Evolutionary conservation across 257 asterid genomes (phyloP), one percentile per base, ranked within the genome.

Genomic region (Plantago ovata): DNA sequence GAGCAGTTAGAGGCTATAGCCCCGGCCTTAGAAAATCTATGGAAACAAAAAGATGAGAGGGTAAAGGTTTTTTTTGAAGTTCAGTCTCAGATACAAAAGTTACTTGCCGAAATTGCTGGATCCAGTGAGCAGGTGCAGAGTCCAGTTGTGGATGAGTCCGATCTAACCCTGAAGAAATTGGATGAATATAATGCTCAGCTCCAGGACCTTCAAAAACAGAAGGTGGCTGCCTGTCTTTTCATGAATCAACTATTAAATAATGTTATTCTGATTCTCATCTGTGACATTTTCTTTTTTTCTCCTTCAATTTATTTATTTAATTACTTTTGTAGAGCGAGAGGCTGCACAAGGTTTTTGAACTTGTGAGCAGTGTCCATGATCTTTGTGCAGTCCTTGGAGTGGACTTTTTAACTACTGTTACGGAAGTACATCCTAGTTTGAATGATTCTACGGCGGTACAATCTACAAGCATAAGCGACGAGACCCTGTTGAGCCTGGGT

Each of bases 1-100:
- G 97, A 94, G 69, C 99, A 94, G 72, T 94, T 94, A 53, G 93
- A 73, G 60, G 94, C 89, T 62, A 84, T 89, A 67, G 94, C 95
- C 58, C 99, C 97, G 11, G 79, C 84, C 20, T 62, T 89, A 77
- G 84, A 82, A 61, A 76, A 77, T 51, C 68, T 79, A 49, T 77
- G 82, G 86, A 66, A 73, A 61, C 76, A 72, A 70, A 82, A 82
- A 61, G 86, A 82, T 52, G 86, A 82, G 56, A 72, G 82, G 72
- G 71, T 75, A 60, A 66, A 77, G 18, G 86, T 79, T 42, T 82
- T 82, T 62, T 68, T 75, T 50, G 82, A 82, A 22, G 86, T 79
- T 53, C 90, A 79, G 51, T 75, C 74, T 46, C 90, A 79, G 56
- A 82, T 82, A 65, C 84, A 82, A 54, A 79, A 68, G 72, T 70